phyloP scores from a whole-genome alignment of 176 grass and related monocot genomes.

The Hsuehochloa calcarea region DNA sequence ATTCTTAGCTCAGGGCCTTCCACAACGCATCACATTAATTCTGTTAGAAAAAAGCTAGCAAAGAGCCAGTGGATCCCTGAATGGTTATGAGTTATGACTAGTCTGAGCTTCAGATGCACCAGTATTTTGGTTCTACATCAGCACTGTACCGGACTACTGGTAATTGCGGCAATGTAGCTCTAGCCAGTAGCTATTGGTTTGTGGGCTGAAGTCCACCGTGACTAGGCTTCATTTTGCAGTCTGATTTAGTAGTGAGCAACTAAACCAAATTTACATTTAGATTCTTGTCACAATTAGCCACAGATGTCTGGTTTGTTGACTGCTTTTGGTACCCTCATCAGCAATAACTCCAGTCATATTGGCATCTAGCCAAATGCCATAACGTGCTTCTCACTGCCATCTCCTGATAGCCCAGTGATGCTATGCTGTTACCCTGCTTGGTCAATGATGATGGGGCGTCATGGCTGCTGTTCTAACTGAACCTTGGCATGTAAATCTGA shows the following conservation, averaged over 20 bases:
- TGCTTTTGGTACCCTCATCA: constrained; percentile 1
- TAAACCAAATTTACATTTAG: neutral
- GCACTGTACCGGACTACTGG: too few relatives aligned
- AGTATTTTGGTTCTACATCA: neutral
- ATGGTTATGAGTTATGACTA: neutral
- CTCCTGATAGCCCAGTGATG: neutral
- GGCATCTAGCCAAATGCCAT: constrained; percentile 10
- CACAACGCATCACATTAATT: neutral
- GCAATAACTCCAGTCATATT: neutral
- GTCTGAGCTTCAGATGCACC: neutral
- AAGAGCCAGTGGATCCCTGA: neutral
- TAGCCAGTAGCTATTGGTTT: constrained; percentile 7
- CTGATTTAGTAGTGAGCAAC: neutral
- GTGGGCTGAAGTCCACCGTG: neutral
- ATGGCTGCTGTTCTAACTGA: constrained; percentile 24
- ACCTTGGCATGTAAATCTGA: constrained; percentile 31
- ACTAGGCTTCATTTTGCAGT: neutral
- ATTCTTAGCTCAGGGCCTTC: neutral
- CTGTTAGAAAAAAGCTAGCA: neutral
- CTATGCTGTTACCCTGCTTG: neutral
- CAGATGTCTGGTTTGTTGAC: neutral
- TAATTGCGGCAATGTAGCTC: constrained; percentile 1
- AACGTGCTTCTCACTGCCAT: neutral
- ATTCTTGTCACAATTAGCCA: constrained; percentile 1
- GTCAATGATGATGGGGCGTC: constrained; percentile 36